Conservation (phyloP, 73 alveolate genomes). For the Chromera velia region DNA sequence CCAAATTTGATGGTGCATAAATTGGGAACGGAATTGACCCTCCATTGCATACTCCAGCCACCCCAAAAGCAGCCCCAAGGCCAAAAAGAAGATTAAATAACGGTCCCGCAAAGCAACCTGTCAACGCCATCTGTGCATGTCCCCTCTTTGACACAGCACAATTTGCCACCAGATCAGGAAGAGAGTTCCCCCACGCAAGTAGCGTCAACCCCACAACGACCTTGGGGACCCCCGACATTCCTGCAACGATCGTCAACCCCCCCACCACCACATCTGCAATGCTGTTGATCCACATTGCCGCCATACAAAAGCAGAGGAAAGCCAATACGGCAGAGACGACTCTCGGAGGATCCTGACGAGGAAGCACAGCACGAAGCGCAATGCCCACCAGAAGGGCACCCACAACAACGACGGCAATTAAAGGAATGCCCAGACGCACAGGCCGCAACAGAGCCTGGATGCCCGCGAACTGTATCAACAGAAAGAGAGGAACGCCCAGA, state of each 20-base stretch:
- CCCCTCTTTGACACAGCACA: slow-evolving; percentile 83
- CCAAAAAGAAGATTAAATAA: slow-evolving; percentile 83
- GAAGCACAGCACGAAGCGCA: slow-evolving; percentile 15
- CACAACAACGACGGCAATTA: too few species aligned
- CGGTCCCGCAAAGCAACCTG: slow-evolving; percentile 95
- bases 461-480: too few species aligned
- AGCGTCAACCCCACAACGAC: slow-evolving; percentile 77
- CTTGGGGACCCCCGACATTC: slow-evolving; percentile 16
- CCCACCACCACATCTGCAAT: slow-evolving; percentile 15
- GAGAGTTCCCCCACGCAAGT: slow-evolving; percentile 92
- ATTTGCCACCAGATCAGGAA: slow-evolving; percentile 85
- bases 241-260: slow-evolving; percentile 7
- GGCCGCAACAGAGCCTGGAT: too few species aligned
- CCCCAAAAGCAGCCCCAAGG: slow-evolving; percentile 79
- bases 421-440: too few species aligned
- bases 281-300: slow-evolving; percentile 19
- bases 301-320: slow-evolving; percentile 16
- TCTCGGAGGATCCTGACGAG: too few species aligned
- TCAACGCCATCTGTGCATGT: slow-evolving; percentile 86
- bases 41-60: slow-evolving; percentile 39
- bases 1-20: slow-evolving; percentile 27
- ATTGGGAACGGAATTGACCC: slow-evolving; percentile 49
- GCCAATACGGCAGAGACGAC: neutral
- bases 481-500: too few species aligned
- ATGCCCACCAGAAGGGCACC: too few species aligned